These are phyloP conservation scores for Backusella sp. DNA, from an alignment of 192 early-diverging fungal genomes.

Conservation along the genomic window DNA sequence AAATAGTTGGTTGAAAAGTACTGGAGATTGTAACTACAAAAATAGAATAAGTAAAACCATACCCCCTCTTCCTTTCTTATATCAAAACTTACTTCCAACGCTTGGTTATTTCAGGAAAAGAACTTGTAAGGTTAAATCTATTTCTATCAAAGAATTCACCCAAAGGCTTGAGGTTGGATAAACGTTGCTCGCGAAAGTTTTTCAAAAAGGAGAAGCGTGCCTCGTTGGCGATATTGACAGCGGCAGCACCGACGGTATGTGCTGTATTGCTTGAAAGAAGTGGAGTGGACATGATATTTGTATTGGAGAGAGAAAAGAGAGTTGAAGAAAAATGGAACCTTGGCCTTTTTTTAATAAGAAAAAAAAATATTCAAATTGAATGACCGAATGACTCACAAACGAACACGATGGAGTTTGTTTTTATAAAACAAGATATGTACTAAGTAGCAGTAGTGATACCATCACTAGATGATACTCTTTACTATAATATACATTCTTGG, in stretches of 20 bases:
- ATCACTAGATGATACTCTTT: not conserved
- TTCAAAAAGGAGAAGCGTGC: conserved; percentile 43
- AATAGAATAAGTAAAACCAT: not conserved
- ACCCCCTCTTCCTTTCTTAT: too few species aligned
- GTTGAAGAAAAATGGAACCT: not conserved
- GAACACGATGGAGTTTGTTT: not conserved
- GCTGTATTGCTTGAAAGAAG: conserved; percentile 21
- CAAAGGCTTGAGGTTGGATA: conserved; percentile 46
- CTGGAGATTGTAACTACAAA: conserved; percentile 52
- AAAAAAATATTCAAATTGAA: not conserved
- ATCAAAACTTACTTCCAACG: conserved; percentile 35
- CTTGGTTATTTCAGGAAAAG: conserved; percentile 31
- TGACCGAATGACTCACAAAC: not conserved
- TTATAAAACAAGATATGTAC: not conserved
- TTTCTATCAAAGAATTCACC: conserved; percentile 60
- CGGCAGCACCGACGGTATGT: conserved; percentile 25
- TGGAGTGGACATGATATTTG: conserved; percentile 13
- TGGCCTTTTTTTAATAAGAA: not conserved
- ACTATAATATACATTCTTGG: too few species aligned
- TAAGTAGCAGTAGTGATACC: too few species aligned
- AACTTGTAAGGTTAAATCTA: conserved; percentile 46
- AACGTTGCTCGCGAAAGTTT: conserved; percentile 50
- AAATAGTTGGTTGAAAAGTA: conserved; percentile 64
- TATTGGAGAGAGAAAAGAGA: not conserved
- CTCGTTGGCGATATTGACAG: conserved; percentile 27